A percentile compares a stretch with the other conserved stretches of the same genome.
phyloP scores from a whole-genome alignment of 2,329 filamentous ascomycete species.

The Botrytis paeoniae region DNA sequence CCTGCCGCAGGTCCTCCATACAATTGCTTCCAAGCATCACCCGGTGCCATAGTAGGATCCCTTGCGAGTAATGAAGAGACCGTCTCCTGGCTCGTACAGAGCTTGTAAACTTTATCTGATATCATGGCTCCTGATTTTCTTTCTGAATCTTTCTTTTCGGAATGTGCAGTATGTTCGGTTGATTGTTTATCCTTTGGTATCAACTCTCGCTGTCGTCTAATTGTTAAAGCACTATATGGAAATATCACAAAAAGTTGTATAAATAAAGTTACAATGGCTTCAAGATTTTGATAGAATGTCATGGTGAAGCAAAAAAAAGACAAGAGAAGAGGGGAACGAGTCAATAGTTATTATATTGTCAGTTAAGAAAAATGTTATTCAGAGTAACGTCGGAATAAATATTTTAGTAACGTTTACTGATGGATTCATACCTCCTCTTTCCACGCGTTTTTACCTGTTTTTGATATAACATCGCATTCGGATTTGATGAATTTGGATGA shows the following conservation, averaged over 20 bases:
- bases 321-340: background rate
- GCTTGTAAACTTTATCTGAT: conserved; percentile 46
- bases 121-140: conserved; percentile 37
- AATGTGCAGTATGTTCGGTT: background rate
- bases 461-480: background rate
- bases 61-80: conserved; percentile 57
- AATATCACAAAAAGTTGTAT: conserved; percentile 38
- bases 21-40: conserved; percentile 53
- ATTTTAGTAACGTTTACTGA: background rate
- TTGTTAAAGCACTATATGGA: conserved; percentile 36
- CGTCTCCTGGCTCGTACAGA: conserved; percentile 52
- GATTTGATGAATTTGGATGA: background rate
- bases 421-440: background rate
- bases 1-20: conserved; percentile 42
- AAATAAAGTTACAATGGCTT: conserved; percentile 27
- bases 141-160: background rate
- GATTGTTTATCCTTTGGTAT: background rate
- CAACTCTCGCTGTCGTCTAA: conserved; percentile 29
- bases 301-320: conserved; percentile 19
- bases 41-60: conserved; percentile 51
- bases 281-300: conserved; percentile 21
- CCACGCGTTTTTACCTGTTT: background rate
- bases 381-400: background rate
- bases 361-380: background rate
- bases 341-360: background rate